A percentile compares a stretch with the other conserved stretches of the same genome.
Conservation (phyloP, 805 yeast species). For the Maudiozyma turicensis region DNA sequence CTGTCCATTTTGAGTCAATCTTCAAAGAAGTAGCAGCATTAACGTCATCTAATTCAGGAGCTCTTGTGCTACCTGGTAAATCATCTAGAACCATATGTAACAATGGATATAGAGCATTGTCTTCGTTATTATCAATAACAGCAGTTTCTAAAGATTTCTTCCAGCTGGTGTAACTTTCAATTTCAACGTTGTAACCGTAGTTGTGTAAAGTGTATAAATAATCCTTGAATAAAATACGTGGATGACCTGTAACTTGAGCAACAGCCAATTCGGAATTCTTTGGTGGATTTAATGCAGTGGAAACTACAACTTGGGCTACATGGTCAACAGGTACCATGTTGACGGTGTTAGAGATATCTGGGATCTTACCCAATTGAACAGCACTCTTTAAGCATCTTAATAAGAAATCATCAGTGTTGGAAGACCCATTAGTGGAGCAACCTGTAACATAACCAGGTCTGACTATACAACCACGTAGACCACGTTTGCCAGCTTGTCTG, state of each 20-base stretch:
- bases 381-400: constrained; percentile 92
- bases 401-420: constrained; percentile 94
- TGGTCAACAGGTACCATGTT: constrained; percentile 98
- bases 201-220: constrained; percentile 54
- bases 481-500: constrained; percentile 79
- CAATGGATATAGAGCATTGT: constrained; percentile 84
- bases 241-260: constrained; percentile 96
- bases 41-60: constrained; percentile 87
- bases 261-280: constrained; percentile 46
- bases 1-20: constrained; percentile 53
- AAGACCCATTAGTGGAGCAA: constrained; percentile 69
- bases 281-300: constrained; percentile 75
- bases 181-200: constrained; percentile 64
- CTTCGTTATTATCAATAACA: constrained; percentile 65
- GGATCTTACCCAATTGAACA: constrained; percentile 75
- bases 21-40: constrained; percentile 68
- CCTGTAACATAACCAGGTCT: constrained; percentile 98
- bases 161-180: constrained; percentile 71
- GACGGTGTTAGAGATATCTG: constrained; percentile 77
- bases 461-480: constrained; percentile 78
- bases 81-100: constrained; percentile 90
- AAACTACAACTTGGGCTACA: constrained; percentile 83
- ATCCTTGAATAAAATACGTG: constrained; percentile 72
- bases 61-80: constrained; percentile 82
- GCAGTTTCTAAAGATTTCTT: constrained; percentile 60